Conservation (phyloP, 305 asterid species). For the Solanum aculeatissimum region DNA sequence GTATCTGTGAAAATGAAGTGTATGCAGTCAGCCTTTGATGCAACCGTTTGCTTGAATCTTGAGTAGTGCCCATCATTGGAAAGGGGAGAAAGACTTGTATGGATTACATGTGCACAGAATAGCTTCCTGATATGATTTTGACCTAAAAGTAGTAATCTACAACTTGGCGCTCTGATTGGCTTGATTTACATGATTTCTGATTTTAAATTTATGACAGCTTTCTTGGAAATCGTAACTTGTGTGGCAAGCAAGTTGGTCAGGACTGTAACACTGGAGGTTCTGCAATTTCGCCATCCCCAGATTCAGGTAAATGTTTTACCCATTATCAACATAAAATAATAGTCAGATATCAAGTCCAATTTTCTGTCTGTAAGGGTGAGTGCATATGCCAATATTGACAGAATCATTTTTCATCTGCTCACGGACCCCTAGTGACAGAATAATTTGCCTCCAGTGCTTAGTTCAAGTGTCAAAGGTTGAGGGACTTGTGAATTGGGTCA, state of each 20-base stretch:
- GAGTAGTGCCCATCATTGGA: not conserved
- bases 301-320: conserved; percentile 37
- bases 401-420: not conserved
- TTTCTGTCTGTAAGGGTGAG: not conserved
- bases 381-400: not conserved
- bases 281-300: conserved; percentile 27
- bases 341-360: not conserved
- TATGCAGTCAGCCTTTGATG: not conserved
- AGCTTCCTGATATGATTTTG: not conserved
- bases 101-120: not conserved
- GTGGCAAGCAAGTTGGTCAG: conserved; percentile 64
- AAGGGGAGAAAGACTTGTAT: not conserved
- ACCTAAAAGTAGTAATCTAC: not conserved
- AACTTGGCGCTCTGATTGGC: not conserved
- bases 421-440: not conserved
- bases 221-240: conserved; percentile 84
- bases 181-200: conserved; percentile 8
- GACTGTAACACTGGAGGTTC: conserved; percentile 51
- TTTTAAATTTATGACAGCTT: conserved; percentile 36
- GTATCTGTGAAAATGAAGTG: not conserved
- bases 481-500: not conserved
- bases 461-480: not conserved
- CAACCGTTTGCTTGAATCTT: not conserved
- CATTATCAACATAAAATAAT: not conserved
- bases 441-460: not conserved